Evolutionary conservation across 257 asterid genomes (phyloP).

Genomic region (Ligustrum vulgare): DNA sequence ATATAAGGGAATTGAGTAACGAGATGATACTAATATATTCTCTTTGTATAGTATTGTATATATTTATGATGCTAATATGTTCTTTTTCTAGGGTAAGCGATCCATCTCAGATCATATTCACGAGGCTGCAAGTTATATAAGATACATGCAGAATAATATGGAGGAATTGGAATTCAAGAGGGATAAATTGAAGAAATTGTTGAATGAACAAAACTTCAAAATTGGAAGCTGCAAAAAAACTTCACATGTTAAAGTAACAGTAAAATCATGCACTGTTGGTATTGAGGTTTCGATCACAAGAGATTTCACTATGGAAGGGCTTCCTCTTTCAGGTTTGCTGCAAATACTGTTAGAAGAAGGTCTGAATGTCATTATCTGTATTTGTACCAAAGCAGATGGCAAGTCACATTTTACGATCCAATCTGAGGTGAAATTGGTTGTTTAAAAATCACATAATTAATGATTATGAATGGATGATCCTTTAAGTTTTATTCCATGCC

Average conservation of each 20-base stretch:
- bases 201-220: neutral
- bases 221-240: neutral
- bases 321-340: slow-evolving; percentile 44
- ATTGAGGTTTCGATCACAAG: slow-evolving; percentile 42
- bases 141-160: slow-evolving; percentile 33
- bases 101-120: slow-evolving; percentile 48
- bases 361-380: slow-evolving; percentile 34
- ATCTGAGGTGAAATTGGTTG: slow-evolving; percentile 34
- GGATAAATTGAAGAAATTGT: slow-evolving; percentile 24
- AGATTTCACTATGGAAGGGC: slow-evolving; percentile 19
- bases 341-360: slow-evolving; percentile 38
- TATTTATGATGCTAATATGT: neutral
- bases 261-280: slow-evolving; percentile 41
- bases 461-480: neutral
- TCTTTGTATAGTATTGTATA: neutral
- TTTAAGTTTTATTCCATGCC: neutral
- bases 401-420: slow-evolving; percentile 37
- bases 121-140: slow-evolving; percentile 42
- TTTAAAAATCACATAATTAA: neutral
- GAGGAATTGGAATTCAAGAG: slow-evolving; percentile 32
- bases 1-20: neutral
- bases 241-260: slow-evolving; percentile 24
- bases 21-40: neutral
- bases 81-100: slow-evolving; percentile 43
- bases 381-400: slow-evolving; percentile 31